Conservation (phyloP, 225 moss, liverwort and hornwort species). For the Sphagnum contortum region DNA sequence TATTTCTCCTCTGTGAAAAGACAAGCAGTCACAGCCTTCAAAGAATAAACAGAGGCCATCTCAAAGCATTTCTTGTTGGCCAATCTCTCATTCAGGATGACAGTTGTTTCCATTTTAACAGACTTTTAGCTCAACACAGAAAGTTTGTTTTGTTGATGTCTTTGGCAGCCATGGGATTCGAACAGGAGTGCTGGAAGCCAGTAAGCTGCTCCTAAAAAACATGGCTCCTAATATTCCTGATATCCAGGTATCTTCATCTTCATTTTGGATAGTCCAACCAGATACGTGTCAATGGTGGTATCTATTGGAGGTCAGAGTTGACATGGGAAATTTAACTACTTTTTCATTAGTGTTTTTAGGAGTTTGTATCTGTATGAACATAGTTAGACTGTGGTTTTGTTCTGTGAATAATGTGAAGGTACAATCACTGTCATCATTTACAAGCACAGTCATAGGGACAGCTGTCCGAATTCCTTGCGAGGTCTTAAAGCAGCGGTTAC, state of each 20-base stretch:
- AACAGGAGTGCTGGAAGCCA: constrained; percentile 42
- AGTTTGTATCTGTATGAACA: neutral
- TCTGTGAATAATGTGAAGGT: constrained; percentile 10
- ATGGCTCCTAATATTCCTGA: constrained; percentile 41
- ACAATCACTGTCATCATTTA: constrained; percentile 55
- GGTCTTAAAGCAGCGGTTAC: constrained; percentile 55
- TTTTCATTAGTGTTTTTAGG: neutral
- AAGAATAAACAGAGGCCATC: too few relatives aligned
- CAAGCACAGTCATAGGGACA: constrained; percentile 56
- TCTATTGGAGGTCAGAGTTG: too few relatives aligned
- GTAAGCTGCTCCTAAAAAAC: constrained; percentile 33
- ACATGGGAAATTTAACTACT: too few relatives aligned
- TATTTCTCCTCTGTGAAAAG: neutral
- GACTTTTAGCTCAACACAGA: too few relatives aligned
- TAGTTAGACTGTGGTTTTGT: too few relatives aligned
- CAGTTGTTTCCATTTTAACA: too few relatives aligned
- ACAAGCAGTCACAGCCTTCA: neutral
- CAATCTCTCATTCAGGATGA: too few relatives aligned
- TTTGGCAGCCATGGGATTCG: constrained; percentile 41
- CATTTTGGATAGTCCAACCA: neutral
- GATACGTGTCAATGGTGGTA: neutral
- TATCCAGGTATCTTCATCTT: constrained; percentile 22
- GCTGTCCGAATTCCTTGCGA: constrained; percentile 62
- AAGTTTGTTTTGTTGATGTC: too few relatives aligned
- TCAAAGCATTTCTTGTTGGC: too few relatives aligned